Percentiles rank a stretch among this genome's conserved stretches.
These are phyloP conservation scores for Trichosporon asahii DNA, from an alignment of 1,284 basidiomycete species.

Conservation along the genomic window DNA sequence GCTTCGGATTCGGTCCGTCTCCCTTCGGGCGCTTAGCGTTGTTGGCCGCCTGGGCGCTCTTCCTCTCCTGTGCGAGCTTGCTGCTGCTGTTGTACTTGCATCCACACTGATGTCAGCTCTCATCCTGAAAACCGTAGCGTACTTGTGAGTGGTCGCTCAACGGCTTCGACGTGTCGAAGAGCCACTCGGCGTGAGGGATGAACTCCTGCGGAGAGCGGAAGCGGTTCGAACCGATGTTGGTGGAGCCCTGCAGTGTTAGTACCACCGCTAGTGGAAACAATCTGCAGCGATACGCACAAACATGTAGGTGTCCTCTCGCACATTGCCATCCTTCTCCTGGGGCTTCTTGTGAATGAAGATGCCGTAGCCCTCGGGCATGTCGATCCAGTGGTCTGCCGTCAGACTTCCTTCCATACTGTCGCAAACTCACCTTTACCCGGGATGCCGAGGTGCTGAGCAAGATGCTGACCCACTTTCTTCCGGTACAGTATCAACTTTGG, in stretches of 20 bases:
- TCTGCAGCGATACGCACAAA: conserved; percentile 25
- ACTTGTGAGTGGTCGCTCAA: conserved; percentile 35
- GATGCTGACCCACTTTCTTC: conserved; percentile 28
- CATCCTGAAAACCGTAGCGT: neutral
- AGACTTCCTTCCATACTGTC: neutral
- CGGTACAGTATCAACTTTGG: conserved; percentile 34
- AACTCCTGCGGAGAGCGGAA: conserved; percentile 36
- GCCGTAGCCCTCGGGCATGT: conserved; percentile 36
- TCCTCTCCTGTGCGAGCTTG: conserved; percentile 9
- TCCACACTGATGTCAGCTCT: conserved; percentile 29
- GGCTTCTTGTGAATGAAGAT: conserved; percentile 37
- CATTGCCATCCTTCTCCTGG: conserved; percentile 18
- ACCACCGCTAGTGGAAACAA: neutral
- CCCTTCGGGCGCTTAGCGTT: conserved; percentile 9
- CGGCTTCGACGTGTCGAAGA: conserved; percentile 32
- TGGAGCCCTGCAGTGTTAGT: conserved; percentile 31
- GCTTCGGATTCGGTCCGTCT: conserved; percentile 12
- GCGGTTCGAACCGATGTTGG: conserved; percentile 16
- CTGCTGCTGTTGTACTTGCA: conserved; percentile 35
- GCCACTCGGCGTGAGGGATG: conserved; percentile 37
- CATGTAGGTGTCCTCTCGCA: conserved; percentile 38
- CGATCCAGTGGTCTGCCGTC: conserved; percentile 17
- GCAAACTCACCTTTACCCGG: conserved; percentile 18
- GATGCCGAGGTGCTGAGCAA: conserved; percentile 24
- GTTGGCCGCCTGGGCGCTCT: conserved; percentile 2